phyloP scores from a whole-genome alignment of 1,139 yeast species.

The Zygosaccharomyces sapae region DNA sequence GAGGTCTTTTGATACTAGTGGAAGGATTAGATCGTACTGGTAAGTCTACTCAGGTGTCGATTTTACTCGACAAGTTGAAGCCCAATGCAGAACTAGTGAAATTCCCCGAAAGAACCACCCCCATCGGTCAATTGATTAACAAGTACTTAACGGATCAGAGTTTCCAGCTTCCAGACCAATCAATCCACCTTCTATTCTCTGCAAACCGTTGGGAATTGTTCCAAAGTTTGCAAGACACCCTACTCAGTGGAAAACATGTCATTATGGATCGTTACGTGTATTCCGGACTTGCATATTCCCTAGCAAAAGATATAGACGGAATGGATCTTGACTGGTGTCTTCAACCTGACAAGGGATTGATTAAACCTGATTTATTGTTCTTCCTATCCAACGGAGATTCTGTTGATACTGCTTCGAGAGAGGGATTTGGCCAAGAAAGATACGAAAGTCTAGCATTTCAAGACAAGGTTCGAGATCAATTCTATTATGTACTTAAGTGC shows the following conservation, averaged over 20 bases:
- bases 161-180: conserved; percentile 58
- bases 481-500: conserved; percentile 45
- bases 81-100: conserved; percentile 50
- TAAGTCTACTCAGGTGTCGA: conserved; percentile 77
- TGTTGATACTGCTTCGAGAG: conserved; percentile 50
- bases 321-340: conserved; percentile 70
- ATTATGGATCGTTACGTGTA: conserved; percentile 84
- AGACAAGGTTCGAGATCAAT: conserved; percentile 56
- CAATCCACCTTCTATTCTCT: conserved; percentile 82
- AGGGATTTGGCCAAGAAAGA: conserved; percentile 89
- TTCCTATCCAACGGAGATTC: conserved; percentile 61
- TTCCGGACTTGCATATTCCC: conserved; percentile 88
- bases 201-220: conserved; percentile 93
- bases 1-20: conserved; percentile 74
- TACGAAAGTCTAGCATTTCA: conserved; percentile 80
- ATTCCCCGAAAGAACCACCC: conserved; percentile 84
- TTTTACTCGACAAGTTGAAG: conserved; percentile 42
- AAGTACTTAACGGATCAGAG: conserved; percentile 55
- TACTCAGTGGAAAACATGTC: conserved; percentile 55
- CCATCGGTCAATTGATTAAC: conserved; percentile 75
- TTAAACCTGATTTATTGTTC: conserved; percentile 78
- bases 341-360: conserved; percentile 77
- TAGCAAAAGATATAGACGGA: conserved; percentile 59
- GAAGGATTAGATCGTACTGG: conserved; percentile 97
- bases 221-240: conserved; percentile 42